These are phyloP conservation scores for Geranium incanum DNA, from an alignment of 441 rosid genomes.

Conservation along the genomic window DNA sequence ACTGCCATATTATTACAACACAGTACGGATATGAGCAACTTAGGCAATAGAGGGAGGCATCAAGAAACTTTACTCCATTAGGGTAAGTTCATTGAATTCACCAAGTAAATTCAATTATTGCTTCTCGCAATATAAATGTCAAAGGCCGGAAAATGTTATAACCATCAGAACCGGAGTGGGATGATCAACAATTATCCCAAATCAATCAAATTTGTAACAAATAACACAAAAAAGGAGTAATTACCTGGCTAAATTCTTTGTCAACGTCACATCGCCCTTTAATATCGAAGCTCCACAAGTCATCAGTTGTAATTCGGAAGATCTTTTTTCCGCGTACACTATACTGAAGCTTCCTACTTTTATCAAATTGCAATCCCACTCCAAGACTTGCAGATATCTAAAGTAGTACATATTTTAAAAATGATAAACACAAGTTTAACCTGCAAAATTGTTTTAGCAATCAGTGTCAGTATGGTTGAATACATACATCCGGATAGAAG, in stretches of 20 bases:
- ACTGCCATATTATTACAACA: constrained; percentile 38
- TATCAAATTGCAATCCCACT: constrained; percentile 59
- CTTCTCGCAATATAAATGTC: background rate
- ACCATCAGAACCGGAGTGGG: background rate
- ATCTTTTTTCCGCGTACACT: constrained; percentile 57
- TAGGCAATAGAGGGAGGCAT: background rate
- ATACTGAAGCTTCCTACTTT: constrained; percentile 54
- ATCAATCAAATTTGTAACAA: background rate
- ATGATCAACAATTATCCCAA: background rate
- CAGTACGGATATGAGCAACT: background rate
- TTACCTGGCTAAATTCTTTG: constrained; percentile 59
- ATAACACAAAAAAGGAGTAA: constrained; percentile 12
- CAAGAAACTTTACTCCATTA: background rate
- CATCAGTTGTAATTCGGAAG: constrained; percentile 50
- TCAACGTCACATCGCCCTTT: constrained; percentile 73
- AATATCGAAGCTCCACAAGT: constrained; percentile 48
- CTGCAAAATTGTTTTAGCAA: background rate
- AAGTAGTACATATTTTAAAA: constrained; percentile 11
- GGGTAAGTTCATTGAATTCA: background rate
- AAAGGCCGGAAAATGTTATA: background rate
- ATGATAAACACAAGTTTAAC: constrained; percentile 7
- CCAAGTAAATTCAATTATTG: background rate
- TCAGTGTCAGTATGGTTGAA: background rate
- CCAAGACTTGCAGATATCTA: constrained; percentile 60
- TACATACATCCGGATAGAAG: constrained; percentile 51